phyloP scores from a whole-genome alignment of 306 rosid genomes.

The Inga leiocalycina region DNA sequence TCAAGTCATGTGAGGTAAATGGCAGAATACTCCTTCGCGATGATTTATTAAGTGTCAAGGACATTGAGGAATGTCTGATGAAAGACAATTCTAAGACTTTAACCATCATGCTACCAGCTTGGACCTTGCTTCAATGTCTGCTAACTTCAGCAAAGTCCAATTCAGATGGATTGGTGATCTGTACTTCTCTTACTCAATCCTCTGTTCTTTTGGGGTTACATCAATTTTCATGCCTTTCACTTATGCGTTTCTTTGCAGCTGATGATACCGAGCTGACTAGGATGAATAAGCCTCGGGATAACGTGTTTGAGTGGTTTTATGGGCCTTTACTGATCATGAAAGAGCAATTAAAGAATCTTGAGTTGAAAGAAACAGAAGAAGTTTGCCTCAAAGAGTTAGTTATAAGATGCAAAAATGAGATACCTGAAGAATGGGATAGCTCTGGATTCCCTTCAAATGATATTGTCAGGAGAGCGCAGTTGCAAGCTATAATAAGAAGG shows the following conservation, averaged over 20 bases:
- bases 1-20: constrained; percentile 71
- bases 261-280: constrained; percentile 67
- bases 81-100: constrained; percentile 63
- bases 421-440: constrained; percentile 74
- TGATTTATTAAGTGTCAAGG: constrained; percentile 50
- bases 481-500: constrained; percentile 86
- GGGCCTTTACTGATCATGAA: constrained; percentile 76
- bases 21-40: constrained; percentile 65
- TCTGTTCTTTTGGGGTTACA: constrained; percentile 6
- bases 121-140: constrained; percentile 79
- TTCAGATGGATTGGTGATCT: constrained; percentile 70
- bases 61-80: constrained; percentile 69
- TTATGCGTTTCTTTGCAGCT: constrained; percentile 48
- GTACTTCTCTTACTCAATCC: constrained; percentile 46
- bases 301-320: constrained; percentile 77
- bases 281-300: constrained; percentile 66
- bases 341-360: constrained; percentile 68
- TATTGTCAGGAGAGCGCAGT: constrained; percentile 68
- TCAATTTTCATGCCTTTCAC: constrained; percentile 23
- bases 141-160: constrained; percentile 71
- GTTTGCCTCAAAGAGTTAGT: constrained; percentile 56
- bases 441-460: constrained; percentile 60
- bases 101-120: constrained; percentile 70
- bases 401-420: constrained; percentile 62
- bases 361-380: constrained; percentile 61